Evolutionary conservation across 176 grass and related monocot species (phyloP).

Genomic region (Aegilops longissima): DNA sequence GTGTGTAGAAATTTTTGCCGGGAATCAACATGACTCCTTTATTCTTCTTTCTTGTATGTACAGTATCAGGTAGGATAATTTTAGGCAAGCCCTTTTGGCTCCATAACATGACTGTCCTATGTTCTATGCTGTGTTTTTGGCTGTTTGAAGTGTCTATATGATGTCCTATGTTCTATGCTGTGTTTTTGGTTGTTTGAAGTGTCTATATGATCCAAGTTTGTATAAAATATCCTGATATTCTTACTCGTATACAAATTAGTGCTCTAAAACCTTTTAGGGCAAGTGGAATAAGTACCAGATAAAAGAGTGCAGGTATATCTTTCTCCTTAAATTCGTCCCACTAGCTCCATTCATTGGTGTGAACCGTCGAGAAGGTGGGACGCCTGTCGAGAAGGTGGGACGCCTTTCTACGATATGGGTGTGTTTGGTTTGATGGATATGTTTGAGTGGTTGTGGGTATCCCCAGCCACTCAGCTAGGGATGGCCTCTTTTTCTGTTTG

Average conservation of each 20-base stretch:
- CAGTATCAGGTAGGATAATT: background rate
- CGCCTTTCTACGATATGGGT: too few species aligned
- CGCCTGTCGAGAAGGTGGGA: too few species aligned
- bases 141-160: background rate
- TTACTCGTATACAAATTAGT: background rate
- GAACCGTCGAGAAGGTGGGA: too few species aligned
- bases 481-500: too few species aligned
- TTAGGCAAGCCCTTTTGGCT: background rate
- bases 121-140: background rate
- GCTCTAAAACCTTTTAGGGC: background rate
- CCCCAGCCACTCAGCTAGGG: too few species aligned
- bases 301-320: background rate
- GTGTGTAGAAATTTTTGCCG: conserved; percentile 7
- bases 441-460: too few species aligned
- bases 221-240: background rate
- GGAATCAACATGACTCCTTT: background rate
- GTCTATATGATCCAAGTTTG: background rate
- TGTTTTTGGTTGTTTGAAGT: background rate
- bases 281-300: background rate
- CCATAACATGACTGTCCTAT: background rate
- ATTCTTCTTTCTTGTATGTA: background rate
- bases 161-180: background rate
- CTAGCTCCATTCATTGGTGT: too few species aligned
- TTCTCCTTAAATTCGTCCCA: background rate
- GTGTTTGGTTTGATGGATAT: too few species aligned